phyloP scores from a whole-genome alignment of 805 yeast species.

The Yamadazyma endophytica region DNA sequence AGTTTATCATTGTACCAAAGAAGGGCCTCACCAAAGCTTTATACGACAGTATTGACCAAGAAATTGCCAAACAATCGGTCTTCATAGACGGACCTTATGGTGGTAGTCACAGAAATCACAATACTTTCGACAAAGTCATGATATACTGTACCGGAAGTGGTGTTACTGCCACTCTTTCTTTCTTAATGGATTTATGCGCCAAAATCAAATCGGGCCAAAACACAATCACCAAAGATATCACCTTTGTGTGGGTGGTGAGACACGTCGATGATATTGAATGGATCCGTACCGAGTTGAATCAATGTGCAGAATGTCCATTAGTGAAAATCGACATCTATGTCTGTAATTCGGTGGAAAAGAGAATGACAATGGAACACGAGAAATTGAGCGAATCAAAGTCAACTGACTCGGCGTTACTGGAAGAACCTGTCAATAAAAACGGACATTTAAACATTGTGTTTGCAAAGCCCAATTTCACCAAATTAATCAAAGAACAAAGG shows the following conservation, averaged over 20 bases:
- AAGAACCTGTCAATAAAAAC: not conserved
- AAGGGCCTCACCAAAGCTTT: constrained; percentile 43
- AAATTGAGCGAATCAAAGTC: not conserved
- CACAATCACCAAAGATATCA: constrained; percentile 21
- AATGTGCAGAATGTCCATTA: constrained; percentile 19
- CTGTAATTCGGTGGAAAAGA: constrained; percentile 3
- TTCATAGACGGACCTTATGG: constrained; percentile 58
- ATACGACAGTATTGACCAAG: constrained; percentile 24
- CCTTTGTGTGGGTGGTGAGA: constrained; percentile 45
- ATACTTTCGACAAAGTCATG: constrained; percentile 41
- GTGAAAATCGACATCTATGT: constrained; percentile 24
- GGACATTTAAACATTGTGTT: constrained; percentile 10
- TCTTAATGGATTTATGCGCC: constrained; percentile 23
- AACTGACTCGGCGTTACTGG: not conserved
- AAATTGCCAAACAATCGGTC: constrained; percentile 24
- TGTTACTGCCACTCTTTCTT: constrained; percentile 47
- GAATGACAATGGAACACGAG: not conserved
- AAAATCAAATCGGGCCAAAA: constrained; percentile 10
- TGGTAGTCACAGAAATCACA: constrained; percentile 43
- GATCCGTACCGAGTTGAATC: constrained; percentile 33
- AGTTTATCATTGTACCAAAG: constrained; percentile 42
- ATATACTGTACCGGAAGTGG: constrained; percentile 51
- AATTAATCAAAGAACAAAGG: constrained; percentile 13
- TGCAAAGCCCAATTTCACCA: constrained; percentile 16
- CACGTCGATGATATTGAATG: constrained; percentile 30